Conservation (phyloP, 495 filamentous ascomycete species). For the Rhypophila decipiens region DNA sequence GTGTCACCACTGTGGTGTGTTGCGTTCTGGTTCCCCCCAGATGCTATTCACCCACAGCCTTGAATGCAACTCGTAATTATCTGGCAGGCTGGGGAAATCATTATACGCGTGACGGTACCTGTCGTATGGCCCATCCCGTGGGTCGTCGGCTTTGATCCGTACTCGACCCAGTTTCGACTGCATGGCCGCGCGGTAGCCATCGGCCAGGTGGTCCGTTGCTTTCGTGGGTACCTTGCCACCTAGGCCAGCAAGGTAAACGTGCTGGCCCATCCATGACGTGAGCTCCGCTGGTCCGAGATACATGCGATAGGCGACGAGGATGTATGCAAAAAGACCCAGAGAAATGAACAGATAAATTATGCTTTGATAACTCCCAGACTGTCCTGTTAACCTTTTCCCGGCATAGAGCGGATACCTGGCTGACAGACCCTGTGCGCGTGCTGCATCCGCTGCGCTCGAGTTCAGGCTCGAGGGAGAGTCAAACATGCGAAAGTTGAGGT, state of each 20-base stretch:
- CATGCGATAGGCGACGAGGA: not conserved
- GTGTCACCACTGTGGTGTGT: too few species aligned
- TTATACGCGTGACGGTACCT: too few species aligned
- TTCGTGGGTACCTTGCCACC: conserved; percentile 1
- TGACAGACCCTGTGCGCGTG: not conserved
- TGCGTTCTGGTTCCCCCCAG: too few species aligned
- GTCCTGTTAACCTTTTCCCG: not conserved
- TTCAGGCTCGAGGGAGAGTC: too few species aligned
- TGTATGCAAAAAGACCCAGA: not conserved
- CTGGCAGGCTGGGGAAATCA: too few species aligned
- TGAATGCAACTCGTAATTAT: too few species aligned
- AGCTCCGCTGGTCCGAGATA: not conserved
- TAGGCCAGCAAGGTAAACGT: conserved; percentile 6
- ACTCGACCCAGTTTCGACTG: too few species aligned
- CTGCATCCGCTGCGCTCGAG: not conserved
- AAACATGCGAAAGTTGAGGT: not conserved
- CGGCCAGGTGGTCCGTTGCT: too few species aligned
- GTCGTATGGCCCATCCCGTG: too few species aligned
- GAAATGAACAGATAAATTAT: not conserved
- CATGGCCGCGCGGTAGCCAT: too few species aligned
- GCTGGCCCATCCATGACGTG: conserved; percentile 10
- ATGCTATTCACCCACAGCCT: too few species aligned
- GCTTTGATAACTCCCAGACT: not conserved
- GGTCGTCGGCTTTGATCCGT: too few species aligned
- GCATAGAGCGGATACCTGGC: conserved; percentile 4